Conservation (phyloP, 257 asterid genomes). For the Marsdenia floribunda region DNA sequence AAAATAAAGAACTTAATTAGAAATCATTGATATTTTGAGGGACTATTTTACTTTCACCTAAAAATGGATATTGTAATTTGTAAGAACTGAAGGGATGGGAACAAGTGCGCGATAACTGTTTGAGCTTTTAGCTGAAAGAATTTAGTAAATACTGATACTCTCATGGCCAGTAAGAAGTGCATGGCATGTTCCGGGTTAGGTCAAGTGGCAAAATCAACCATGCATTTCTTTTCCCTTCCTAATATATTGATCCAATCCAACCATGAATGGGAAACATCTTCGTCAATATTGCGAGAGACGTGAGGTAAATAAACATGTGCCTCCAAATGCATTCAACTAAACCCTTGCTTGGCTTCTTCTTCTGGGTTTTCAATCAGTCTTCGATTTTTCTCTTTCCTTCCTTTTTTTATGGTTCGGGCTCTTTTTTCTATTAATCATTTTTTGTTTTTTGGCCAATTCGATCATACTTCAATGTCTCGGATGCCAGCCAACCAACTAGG, state of each 20-base stretch:
- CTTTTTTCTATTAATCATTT: background rate
- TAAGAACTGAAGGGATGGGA: too few species aligned
- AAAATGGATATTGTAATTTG: too few species aligned
- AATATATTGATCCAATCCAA: background rate
- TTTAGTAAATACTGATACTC: background rate
- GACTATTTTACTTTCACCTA: too few species aligned
- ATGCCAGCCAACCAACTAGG: background rate
- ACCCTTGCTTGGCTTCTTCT: constrained; percentile 4
- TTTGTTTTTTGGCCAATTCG: constrained; percentile 2
- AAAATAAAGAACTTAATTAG: too few species aligned
- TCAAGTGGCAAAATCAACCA: constrained; percentile 24
- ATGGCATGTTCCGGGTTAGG: constrained; percentile 13
- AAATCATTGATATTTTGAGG: too few species aligned
- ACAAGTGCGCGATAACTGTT: background rate
- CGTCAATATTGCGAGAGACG: constrained; percentile 4
- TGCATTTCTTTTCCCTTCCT: background rate
- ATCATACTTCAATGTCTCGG: background rate
- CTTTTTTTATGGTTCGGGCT: background rate
- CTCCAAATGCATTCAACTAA: constrained; percentile 8
- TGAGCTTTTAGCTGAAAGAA: background rate
- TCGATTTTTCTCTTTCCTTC: background rate
- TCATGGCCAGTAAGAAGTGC: background rate
- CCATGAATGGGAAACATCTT: constrained; percentile 3
- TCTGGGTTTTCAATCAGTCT: constrained; percentile 12
- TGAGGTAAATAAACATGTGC: constrained; percentile 8